phyloP scores from a whole-genome alignment of 257 asterid genomes.

The Forsythia viridissima region DNA sequence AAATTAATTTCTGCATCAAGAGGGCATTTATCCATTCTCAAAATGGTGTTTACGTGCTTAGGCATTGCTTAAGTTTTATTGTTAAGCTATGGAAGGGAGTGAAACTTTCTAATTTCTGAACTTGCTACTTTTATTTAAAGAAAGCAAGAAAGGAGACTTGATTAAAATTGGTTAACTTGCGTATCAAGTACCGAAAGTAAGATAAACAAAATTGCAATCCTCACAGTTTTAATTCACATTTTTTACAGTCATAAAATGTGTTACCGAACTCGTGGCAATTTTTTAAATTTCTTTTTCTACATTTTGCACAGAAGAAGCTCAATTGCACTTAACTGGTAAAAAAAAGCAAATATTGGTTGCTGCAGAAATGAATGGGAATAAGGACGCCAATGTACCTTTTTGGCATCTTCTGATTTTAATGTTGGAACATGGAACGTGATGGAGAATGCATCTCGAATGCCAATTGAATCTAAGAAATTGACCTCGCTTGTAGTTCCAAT shows the following conservation, averaged over 20 bases:
- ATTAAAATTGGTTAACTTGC: neutral
- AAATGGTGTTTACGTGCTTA: neutral
- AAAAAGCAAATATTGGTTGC: neutral
- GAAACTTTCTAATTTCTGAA: neutral
- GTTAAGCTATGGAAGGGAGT: neutral
- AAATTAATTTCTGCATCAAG: no score
- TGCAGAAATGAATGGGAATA: neutral
- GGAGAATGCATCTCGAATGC: slow-evolving; percentile 77
- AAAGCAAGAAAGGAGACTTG: neutral
- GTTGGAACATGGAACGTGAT: slow-evolving; percentile 87
- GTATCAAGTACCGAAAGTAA: neutral
- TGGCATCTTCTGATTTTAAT: slow-evolving; percentile 75
- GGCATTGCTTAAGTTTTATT: neutral
- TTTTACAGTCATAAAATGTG: neutral
- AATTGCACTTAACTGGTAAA: neutral
- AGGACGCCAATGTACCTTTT: slow-evolving; percentile 53
- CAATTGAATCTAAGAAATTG: slow-evolving; percentile 75
- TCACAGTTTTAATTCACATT: neutral
- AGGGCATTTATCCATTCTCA: no score
- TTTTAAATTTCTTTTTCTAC: neutral
- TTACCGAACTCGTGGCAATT: neutral
- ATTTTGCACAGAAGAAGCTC: neutral
- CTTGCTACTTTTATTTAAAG: no score
- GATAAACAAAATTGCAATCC: neutral
- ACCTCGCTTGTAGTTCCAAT: slow-evolving; percentile 95